These are phyloP conservation scores for Penicillium paxilli DNA, from an alignment of 495 filamentous ascomycete species.

Conservation along the genomic window DNA sequence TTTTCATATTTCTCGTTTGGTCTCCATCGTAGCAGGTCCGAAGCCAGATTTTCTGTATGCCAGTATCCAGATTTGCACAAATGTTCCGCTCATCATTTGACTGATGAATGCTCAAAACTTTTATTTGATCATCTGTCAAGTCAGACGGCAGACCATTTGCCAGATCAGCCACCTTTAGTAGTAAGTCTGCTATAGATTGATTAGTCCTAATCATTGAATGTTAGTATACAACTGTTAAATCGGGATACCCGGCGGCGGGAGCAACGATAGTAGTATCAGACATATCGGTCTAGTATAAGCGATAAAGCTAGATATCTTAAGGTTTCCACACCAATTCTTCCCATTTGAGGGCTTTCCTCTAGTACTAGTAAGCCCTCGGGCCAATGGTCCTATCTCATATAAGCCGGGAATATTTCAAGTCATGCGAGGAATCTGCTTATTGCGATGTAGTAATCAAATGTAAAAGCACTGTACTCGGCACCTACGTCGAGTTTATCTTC, in stretches of 20 bases:
- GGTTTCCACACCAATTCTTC: conserved; percentile 8
- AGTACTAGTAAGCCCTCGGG: conserved; percentile 3
- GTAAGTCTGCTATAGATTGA: conserved; percentile 7
- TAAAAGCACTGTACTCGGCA: conserved; percentile 8
- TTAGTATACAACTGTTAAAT: conserved; percentile 7
- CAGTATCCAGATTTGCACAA: conserved; percentile 7
- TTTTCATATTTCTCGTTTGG: conserved; percentile 6
- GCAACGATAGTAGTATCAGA: conserved; percentile 1
- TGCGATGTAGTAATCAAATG: conserved; percentile 9
- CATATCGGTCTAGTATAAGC: conserved; percentile 8
- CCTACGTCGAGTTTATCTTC: conserved; percentile 7
- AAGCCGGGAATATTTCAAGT: conserved; percentile 2
- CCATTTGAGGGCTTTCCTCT: conserved; percentile 8
- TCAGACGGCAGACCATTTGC: conserved; percentile 5
- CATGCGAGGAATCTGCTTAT: conserved; percentile 1
- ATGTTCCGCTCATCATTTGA: conserved; percentile 5
- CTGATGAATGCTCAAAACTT: conserved; percentile 7
- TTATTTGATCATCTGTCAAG: conserved; percentile 6
- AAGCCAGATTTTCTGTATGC: conserved; percentile 7
- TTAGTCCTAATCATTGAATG: conserved; percentile 8
- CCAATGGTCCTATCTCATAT: conserved; percentile 8
- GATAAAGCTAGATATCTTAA: conserved; percentile 9
- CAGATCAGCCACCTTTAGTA: conserved; percentile 2
- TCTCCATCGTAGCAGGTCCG: conserved; percentile 7
- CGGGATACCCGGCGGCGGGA: conserved; percentile 2